Base-by-base conservation (phyloP, 2,329 filamentous ascomycete species). In the Chrysosporium keratinophilum region DNA sequence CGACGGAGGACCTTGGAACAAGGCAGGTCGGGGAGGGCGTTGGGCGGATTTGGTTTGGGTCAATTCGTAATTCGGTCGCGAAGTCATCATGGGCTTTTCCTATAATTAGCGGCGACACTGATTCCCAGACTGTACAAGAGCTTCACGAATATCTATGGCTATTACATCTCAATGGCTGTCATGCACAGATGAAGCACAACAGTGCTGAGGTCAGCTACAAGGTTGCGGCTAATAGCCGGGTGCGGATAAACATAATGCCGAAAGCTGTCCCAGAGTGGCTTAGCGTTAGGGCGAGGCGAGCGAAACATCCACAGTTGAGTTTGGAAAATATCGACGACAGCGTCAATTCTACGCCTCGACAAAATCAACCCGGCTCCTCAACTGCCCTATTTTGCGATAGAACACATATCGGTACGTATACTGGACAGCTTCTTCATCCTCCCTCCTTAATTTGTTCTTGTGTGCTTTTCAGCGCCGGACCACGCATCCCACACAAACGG, bases 1-100 rank as follows among this genome's bases (percentile, higher is more conserved):
- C 5, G 88, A 94, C 14, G 88, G 87, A 1, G 82, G 82, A 40
- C 87, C 87, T 54, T 89, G 79, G 69, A 95, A 95, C 46, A 95
- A 79, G 1, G 83, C 77, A 0, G 88, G 87, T 19, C 87, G 87
- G 33, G 82, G 82, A 7, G 83, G 76, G 20, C 82, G 78, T 61
- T 81, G 78, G 49, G 75, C 59, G 54, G 54, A 51, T 49, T 55
- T 57, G 20, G 53, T 31, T 14, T 40, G 40, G 34, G 50, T 34
- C 19, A 34, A 35, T 31, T 52, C 48, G 41, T 47, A 10, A 11
- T 52, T 51, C 42, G 50, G 28, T 20, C 33, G 23, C n/a, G 23
- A 14, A 6, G 44, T 35, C 44, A 47, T 47, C n/a, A 33, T 17
- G 7, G 20, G 41, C 9, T 37, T 3, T n/a, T 37, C 33, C 11